Evolutionary conservation across 2,329 filamentous ascomycete genomes (phyloP).

Genomic region (Sporothrix globosa): DNA sequence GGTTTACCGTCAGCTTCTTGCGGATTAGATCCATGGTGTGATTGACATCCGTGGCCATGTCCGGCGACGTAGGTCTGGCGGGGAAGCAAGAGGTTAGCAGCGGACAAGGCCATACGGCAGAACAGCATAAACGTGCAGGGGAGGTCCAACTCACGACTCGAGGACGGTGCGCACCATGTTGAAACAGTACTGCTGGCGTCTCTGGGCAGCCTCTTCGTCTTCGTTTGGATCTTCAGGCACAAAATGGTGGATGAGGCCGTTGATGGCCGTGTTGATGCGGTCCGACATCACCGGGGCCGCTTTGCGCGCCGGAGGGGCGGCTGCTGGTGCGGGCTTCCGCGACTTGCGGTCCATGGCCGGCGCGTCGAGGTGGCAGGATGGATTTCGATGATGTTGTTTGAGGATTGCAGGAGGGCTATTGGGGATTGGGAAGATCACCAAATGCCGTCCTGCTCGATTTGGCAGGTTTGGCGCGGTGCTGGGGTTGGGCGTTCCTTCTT

Average conservation of each 20-base stretch:
- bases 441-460: slow-evolving; percentile 9
- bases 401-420: background rate
- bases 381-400: background rate
- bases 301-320: slow-evolving; percentile 42
- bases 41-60: slow-evolving; percentile 73
- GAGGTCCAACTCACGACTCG: slow-evolving; percentile 50
- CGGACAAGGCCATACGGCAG: background rate
- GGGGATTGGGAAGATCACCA: background rate
- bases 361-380: background rate
- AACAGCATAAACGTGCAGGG: background rate
- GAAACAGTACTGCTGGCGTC: slow-evolving; percentile 67
- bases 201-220: slow-evolving; percentile 67
- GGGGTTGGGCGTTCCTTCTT: slow-evolving; percentile 11
- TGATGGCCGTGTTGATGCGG: slow-evolving; percentile 77
- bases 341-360: slow-evolving; percentile 32
- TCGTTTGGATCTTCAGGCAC: slow-evolving; percentile 68
- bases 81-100: background rate
- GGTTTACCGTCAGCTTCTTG: slow-evolving; percentile 78
- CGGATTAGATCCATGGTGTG: slow-evolving; percentile 93
- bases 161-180: slow-evolving; percentile 56
- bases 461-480: slow-evolving; percentile 22
- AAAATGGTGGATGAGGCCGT: slow-evolving; percentile 75
- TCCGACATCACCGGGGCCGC: slow-evolving; percentile 62
- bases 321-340: slow-evolving; percentile 27
- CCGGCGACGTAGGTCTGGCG: slow-evolving; percentile 48